These are phyloP conservation scores for Graphiopsis chlorocephala DNA, from an alignment of 2,329 filamentous ascomycete species.

Conservation along the genomic window DNA sequence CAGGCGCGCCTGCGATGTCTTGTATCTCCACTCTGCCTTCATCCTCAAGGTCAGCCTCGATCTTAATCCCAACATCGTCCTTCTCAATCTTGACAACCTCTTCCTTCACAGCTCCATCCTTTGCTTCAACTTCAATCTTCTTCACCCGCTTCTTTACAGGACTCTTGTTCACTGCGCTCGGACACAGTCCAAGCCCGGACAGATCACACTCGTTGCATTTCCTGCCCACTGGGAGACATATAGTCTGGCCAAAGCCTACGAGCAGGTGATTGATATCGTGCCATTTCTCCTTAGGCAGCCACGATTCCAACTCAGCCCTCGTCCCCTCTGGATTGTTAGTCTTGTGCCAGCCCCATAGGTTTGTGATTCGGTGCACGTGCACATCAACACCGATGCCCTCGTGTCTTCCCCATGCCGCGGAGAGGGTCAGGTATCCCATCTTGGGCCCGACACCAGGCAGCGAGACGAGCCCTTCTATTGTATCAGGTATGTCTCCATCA, in stretches of 20 bases:
- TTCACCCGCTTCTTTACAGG: constrained; percentile 52
- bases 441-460: constrained; percentile 89
- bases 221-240: constrained; percentile 76
- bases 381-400: constrained; percentile 90
- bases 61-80: constrained; percentile 28
- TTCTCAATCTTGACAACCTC: constrained; percentile 28
- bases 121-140: constrained; percentile 33
- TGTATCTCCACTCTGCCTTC: constrained; percentile 24
- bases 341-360: constrained; percentile 88
- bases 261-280: constrained; percentile 88
- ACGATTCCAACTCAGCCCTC: constrained; percentile 68
- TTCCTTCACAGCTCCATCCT: constrained; percentile 21
- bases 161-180: constrained; percentile 42
- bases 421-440: constrained; percentile 88
- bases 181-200: constrained; percentile 71
- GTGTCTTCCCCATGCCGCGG: constrained; percentile 66
- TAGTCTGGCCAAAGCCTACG: constrained; percentile 82
- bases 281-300: constrained; percentile 83
- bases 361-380: constrained; percentile 91
- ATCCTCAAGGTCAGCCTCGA: constrained; percentile 30
- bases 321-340: constrained; percentile 82
- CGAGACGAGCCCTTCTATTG: constrained; percentile 69
- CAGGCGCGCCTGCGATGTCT: not conserved
- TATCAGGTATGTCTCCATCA: constrained; percentile 74
- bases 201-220: constrained; percentile 85